These are phyloP conservation scores for Sordariomycetes sp. DNA, from an alignment of 2,329 filamentous ascomycete species.

Conservation along the genomic window DNA sequence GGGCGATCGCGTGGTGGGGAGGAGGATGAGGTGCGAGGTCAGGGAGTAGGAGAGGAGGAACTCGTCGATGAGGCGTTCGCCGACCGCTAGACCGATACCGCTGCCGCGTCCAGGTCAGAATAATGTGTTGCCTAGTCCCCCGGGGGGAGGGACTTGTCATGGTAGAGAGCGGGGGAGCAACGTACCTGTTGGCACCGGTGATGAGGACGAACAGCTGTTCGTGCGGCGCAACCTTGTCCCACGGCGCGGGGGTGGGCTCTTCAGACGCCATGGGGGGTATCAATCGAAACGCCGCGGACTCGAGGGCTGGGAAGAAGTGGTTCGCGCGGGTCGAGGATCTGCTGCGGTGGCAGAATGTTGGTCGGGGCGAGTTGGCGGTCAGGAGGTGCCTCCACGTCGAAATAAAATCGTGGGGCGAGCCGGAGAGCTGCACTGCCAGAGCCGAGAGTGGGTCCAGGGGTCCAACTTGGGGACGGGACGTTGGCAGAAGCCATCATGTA, in stretches of 20 bases:
- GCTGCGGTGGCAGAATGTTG: no score
- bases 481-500: no score
- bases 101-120: constrained; percentile 32
- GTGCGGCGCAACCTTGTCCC: constrained; percentile 23
- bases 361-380: no score
- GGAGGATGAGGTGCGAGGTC: constrained; percentile 62
- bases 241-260: constrained; percentile 22
- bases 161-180: constrained; percentile 4
- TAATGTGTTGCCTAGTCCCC: neutral
- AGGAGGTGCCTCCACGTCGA: no score
- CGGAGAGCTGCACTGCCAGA: no score
- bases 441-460: no score
- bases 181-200: constrained; percentile 79
- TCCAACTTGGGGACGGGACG: no score
- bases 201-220: constrained; percentile 59
- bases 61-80: constrained; percentile 79
- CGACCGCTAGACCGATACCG: constrained; percentile 78
- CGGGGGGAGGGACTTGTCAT: neutral
- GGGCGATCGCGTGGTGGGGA: constrained; percentile 72
- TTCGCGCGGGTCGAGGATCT: no score
- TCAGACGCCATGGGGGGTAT: no score
- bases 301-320: no score
- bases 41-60: constrained; percentile 65
- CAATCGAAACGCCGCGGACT: no score
- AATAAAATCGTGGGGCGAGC: no score